These are phyloP conservation scores for Euphorbia neoarborescens DNA, from an alignment of 441 rosid species.

Conservation along the genomic window DNA sequence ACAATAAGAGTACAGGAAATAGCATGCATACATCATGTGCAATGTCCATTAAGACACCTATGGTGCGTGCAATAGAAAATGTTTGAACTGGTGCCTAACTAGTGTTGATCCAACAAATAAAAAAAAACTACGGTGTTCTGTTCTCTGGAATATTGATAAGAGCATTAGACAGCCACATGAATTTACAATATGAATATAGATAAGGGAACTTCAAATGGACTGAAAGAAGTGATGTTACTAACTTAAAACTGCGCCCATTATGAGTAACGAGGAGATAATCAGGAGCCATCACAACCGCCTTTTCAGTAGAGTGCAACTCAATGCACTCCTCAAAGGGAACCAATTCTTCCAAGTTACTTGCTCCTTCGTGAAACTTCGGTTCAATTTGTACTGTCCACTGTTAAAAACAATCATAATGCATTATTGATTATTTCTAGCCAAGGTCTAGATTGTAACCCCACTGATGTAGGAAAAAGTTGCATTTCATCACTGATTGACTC, in stretches of 20 bases:
- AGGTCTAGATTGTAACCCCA: background rate
- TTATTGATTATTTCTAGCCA: background rate
- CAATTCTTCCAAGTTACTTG: conserved; percentile 78
- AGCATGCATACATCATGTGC: background rate
- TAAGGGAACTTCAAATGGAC: conserved; percentile 1
- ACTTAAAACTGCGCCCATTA: conserved; percentile 97
- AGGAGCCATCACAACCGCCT: conserved; percentile 66
- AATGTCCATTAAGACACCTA: background rate
- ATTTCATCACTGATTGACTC: background rate
- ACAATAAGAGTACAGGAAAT: background rate
- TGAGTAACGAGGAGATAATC: conserved; percentile 83
- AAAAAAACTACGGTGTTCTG: background rate
- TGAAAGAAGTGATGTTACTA: conserved; percentile 34
- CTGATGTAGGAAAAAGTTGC: background rate
- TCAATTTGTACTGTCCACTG: conserved; percentile 94
- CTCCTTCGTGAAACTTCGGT: conserved; percentile 95
- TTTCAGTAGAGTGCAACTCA: conserved; percentile 64
- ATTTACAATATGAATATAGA: background rate
- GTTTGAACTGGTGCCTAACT: background rate
- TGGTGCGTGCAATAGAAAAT: background rate
- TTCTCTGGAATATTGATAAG: too few species aligned
- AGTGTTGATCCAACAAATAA: background rate
- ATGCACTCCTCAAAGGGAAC: conserved; percentile 94
- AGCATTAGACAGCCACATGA: conserved; percentile 4
- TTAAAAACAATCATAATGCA: conserved; percentile 19